Evolutionary conservation across 2,329 filamentous ascomycete genomes (phyloP), one percentile per base, ranked within the genome.

Genomic region (Aureobasidium melanogenum): DNA sequence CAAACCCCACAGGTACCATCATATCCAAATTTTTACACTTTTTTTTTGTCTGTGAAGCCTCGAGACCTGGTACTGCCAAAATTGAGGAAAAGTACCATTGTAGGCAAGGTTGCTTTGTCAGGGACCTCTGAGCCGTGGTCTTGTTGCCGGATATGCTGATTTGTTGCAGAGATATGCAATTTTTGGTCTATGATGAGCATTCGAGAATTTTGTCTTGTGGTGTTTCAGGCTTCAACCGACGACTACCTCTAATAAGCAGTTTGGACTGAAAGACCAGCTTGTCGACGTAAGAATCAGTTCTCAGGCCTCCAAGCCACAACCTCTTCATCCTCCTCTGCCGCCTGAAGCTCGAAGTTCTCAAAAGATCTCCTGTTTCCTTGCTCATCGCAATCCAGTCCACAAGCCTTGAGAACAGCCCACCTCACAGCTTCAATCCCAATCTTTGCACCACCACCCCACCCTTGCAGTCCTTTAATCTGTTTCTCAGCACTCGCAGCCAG

Each of bases 331-430:
- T 56, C 52, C 2, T 44, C 52, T 7, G 44, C 52, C 0, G 2
- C 26, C 6, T 32, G 52, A 9, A 59, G 22, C 19, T 48, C 22
- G 1, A 58, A 39, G 2, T 22, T 22, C 24, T 59, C 54, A 5
- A 52, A 28, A 22, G 44, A 19, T 43, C 60, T 62, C 22, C 51
- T 52, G 39, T 54, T 63, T 0, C 69, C 70, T 17, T 64, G 26
- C 43, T 64, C 66, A 59, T 72, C 70, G 38, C 67, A 66, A 63
- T 84, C 81, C 67, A 86, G 71, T 1, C 82, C 84, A 61, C 81
- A 82, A 43, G 86, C 86, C 64, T 79, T 78, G 63, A 89, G 68
- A 57, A 88, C 81, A 2, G 85, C 83, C 80, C 83, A 87, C 58
- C 85, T 74, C 10, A 89, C 70, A 62, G 83, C 79, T 70, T 84